Conservation (phyloP, 2,329 filamentous ascomycete species). For the Colletotrichum spinosum region DNA sequence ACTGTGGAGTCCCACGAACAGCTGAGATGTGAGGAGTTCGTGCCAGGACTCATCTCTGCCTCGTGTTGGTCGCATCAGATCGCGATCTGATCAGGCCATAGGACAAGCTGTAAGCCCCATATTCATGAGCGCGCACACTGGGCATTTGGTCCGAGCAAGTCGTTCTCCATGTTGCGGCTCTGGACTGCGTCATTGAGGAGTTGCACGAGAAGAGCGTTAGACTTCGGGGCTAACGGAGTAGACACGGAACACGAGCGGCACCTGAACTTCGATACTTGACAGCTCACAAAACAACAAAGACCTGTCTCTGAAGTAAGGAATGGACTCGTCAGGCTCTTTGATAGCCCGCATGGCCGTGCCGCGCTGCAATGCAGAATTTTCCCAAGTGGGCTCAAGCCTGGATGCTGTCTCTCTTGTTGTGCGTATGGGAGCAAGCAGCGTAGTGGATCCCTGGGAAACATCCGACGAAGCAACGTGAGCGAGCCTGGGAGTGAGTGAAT, state of each 20-base stretch:
- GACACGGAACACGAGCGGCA: conserved; percentile 15
- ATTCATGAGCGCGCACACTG: not conserved
- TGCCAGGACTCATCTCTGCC: conserved; percentile 21
- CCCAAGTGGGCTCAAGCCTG: conserved; percentile 36
- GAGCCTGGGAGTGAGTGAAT: conserved; percentile 12
- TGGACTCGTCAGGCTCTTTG: conserved; percentile 17
- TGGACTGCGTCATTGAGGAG: conserved; percentile 17
- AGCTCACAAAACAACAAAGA: conserved; percentile 33
- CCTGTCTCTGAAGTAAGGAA: conserved; percentile 19
- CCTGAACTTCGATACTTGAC: conserved; percentile 28
- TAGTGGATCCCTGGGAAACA: conserved; percentile 34
- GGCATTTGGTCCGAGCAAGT: not conserved
- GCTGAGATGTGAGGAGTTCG: conserved; percentile 33
- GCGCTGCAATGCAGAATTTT: conserved; percentile 37
- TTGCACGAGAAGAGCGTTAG: conserved; percentile 21
- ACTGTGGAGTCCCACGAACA: conserved; percentile 19
- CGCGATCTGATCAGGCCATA: conserved; percentile 25
- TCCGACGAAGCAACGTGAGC: conserved; percentile 22
- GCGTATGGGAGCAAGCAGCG: conserved; percentile 23
- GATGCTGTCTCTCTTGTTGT: conserved; percentile 13
- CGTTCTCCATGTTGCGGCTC: not conserved
- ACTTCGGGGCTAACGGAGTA: conserved; percentile 2
- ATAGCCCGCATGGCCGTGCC: conserved; percentile 32
- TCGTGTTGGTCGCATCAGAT: conserved; percentile 30
- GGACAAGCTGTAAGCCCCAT: not conserved